Evolutionary conservation across 805 yeast genomes (phyloP).

Genomic region (Sugiyamaella chiloensis): DNA sequence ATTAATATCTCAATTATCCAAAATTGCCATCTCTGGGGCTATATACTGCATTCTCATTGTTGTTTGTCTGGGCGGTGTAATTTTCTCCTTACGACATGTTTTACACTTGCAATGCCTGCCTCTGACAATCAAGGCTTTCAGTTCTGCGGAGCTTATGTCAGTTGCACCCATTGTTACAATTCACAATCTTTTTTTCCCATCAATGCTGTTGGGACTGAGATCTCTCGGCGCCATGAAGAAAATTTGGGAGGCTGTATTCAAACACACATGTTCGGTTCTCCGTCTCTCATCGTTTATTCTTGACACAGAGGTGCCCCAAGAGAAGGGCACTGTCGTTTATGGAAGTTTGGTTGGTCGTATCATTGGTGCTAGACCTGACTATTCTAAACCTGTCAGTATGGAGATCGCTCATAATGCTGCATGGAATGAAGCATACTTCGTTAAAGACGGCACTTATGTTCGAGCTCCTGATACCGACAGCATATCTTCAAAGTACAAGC

Average conservation of each 20-base stretch:
- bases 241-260: slow-evolving; percentile 61
- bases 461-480: slow-evolving; percentile 87
- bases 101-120: slow-evolving; percentile 25
- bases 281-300: slow-evolving; percentile 80
- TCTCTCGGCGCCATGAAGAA: slow-evolving; percentile 25
- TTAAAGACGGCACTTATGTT: slow-evolving; percentile 76
- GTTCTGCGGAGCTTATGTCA: slow-evolving; percentile 20
- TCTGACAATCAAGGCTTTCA: slow-evolving; percentile 16
- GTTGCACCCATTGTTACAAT: slow-evolving; percentile 8
- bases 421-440: slow-evolving; percentile 53
- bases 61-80: slow-evolving; percentile 68
- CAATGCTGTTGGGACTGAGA: slow-evolving; percentile 8
- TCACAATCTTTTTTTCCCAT: slow-evolving; percentile 13
- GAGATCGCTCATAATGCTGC: slow-evolving; percentile 44
- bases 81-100: slow-evolving; percentile 44
- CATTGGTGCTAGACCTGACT: slow-evolving; percentile 50
- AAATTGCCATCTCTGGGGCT: slow-evolving; percentile 68
- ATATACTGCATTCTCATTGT: slow-evolving; percentile 59
- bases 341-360: slow-evolving; percentile 47
- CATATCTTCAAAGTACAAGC: slow-evolving; percentile 57
- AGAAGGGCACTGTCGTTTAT: slow-evolving; percentile 66
- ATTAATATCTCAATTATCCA: slow-evolving; percentile 63
- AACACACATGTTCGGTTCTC: slow-evolving; percentile 50
- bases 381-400: slow-evolving; percentile 49
- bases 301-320: slow-evolving; percentile 57